A percentile compares a stretch with the other conserved stretches of the same genome.
phyloP scores from a whole-genome alignment of 2,329 filamentous ascomycete genomes.

The Phoma herbarum region DNA sequence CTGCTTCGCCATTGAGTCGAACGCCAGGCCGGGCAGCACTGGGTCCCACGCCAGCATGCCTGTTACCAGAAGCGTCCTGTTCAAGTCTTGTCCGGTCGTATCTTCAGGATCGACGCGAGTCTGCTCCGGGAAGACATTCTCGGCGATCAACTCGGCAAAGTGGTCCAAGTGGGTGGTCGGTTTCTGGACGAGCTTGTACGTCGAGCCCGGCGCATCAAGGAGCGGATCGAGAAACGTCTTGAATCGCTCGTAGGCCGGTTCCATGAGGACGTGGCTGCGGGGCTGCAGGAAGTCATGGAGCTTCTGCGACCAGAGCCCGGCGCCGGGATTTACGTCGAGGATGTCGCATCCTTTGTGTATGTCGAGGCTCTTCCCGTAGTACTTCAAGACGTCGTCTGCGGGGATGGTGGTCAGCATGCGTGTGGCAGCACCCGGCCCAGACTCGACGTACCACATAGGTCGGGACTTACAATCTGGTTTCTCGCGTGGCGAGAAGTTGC shows the following conservation, averaged over 20 bases:
- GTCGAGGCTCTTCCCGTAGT: conserved; percentile 73
- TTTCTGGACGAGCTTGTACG: conserved; percentile 57
- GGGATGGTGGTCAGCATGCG: conserved; percentile 20
- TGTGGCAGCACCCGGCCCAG: conserved; percentile 9
- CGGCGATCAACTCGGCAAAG: conserved; percentile 63
- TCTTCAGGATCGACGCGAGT: conserved; percentile 50
- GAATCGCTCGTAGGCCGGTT: conserved; percentile 71
- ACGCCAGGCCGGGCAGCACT: conserved; percentile 57
- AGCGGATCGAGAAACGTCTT: conserved; percentile 64
- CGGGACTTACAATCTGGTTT: conserved; percentile 54
- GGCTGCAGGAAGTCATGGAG: conserved; percentile 79
- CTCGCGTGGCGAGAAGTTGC: conserved; percentile 14
- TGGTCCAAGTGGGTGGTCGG: conserved; percentile 37
- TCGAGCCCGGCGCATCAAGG: conserved; percentile 51
- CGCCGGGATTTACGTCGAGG: conserved; percentile 85
- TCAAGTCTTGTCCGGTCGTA: conserved; percentile 61
- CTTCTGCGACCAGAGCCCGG: conserved; percentile 79
- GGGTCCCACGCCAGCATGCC: conserved; percentile 49
- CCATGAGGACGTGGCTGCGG: conserved; percentile 83
- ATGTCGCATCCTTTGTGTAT: conserved; percentile 82
- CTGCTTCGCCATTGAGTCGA: conserved; percentile 66
- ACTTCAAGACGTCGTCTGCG: conserved; percentile 73
- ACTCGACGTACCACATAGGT: conserved; percentile 55
- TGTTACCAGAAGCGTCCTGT: conserved; percentile 74
- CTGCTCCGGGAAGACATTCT: conserved; percentile 66